A percentile compares a stretch with the other conserved stretches of the same genome.
phyloP scores from a whole-genome alignment of 2,329 filamentous ascomycete species.

The Colletotrichum sp. region DNA sequence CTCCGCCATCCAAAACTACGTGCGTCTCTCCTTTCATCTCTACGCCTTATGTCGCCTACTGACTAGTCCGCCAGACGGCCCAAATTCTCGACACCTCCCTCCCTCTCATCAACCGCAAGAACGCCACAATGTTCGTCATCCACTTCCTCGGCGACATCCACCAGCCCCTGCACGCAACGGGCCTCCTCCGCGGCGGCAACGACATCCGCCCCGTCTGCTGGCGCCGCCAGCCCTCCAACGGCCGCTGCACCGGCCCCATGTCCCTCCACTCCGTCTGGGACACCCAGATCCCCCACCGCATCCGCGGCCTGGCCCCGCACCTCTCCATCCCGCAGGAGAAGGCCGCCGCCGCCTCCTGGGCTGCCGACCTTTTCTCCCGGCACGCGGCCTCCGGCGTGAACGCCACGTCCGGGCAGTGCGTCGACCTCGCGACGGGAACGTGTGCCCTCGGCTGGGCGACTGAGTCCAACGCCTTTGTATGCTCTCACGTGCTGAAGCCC shows the following conservation, averaged over 20 bases:
- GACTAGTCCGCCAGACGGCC: background rate
- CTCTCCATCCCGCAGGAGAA: conserved; percentile 8
- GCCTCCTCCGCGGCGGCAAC: conserved; percentile 22
- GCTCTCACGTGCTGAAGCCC: conserved; percentile 10
- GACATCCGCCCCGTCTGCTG: conserved; percentile 22
- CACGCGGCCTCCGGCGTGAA: background rate
- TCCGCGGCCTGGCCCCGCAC: conserved; percentile 15
- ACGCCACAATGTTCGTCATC: conserved; percentile 23
- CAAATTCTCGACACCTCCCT: conserved; percentile 18
- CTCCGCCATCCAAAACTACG: conserved; percentile 21
- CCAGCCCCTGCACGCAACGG: conserved; percentile 23
- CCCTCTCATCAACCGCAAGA: conserved; percentile 31
- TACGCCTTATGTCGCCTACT: background rate
- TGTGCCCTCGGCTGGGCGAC: conserved; percentile 11
- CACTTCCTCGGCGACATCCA: conserved; percentile 24
- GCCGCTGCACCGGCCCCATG: conserved; percentile 14
- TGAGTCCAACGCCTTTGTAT: conserved; percentile 16
- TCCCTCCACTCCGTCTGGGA: conserved; percentile 22
- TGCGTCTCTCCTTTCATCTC: background rate
- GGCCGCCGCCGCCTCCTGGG: conserved; percentile 12
- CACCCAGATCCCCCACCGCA: conserved; percentile 18
- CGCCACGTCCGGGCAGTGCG: background rate
- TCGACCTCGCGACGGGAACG: background rate
- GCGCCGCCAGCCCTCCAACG: conserved; percentile 8
- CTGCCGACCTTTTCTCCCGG: background rate